A percentile compares a stretch with the other conserved stretches of the same genome.
phyloP scores from a whole-genome alignment of 192 early-diverging fungal genomes.

The Backusella macrospora region DNA sequence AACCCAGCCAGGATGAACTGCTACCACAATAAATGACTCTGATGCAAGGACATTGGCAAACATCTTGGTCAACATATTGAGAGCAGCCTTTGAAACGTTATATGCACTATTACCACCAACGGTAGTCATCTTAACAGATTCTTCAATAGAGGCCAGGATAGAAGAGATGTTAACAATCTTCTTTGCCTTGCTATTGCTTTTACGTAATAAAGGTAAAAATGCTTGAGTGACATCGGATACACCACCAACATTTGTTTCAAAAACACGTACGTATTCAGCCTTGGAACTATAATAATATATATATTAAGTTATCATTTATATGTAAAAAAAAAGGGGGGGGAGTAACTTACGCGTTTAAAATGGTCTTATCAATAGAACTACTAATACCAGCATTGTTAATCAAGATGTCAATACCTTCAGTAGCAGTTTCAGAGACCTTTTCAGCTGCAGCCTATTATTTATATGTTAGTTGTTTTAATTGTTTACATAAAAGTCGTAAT shows the following conservation, averaged over 20 bases:
- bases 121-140: background rate
- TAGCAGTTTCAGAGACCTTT: no score
- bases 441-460: no score
- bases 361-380: background rate
- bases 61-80: conserved; percentile 30
- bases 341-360: conserved; percentile 19
- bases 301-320: no score
- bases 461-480: no score
- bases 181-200: conserved; percentile 19
- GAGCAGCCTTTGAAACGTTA: conserved; percentile 29
- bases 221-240: conserved; percentile 23
- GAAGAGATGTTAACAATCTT: conserved; percentile 43
- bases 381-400: conserved; percentile 42
- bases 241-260: conserved; percentile 39
- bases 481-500: background rate
- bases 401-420: conserved; percentile 36
- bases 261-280: conserved; percentile 11
- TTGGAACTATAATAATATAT: background rate
- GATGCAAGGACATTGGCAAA: background rate
- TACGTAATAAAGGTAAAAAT: conserved; percentile 24
- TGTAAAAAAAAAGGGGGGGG: no score
- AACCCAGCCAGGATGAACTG: conserved; percentile 36
- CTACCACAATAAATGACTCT: conserved; percentile 18
- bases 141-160: conserved; percentile 24
- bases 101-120: background rate